Evolutionary conservation across 768 basidiomycete genomes (phyloP).

Genomic region (Boletus subcaerulescens): DNA sequence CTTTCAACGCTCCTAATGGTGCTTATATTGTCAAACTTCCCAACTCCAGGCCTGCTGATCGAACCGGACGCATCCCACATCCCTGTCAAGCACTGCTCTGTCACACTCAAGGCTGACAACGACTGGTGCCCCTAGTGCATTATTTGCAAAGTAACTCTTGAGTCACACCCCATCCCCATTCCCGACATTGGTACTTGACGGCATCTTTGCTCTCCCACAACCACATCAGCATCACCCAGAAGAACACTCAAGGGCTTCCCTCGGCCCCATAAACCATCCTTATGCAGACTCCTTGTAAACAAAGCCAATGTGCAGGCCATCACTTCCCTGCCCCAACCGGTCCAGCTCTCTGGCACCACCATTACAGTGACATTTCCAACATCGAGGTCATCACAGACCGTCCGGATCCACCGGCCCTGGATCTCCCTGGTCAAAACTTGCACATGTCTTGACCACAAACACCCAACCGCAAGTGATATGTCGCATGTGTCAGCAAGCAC

Average conservation of each 20-base stretch:
- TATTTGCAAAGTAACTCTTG: neutral
- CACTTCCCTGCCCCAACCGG: neutral
- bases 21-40: too few relatives aligned
- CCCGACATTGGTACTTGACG: conserved; percentile 19
- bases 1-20: too few relatives aligned
- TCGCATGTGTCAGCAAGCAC: neutral
- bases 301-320: neutral
- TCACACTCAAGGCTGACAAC: neutral
- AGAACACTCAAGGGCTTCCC: neutral
- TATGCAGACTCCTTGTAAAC: neutral
- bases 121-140: neutral
- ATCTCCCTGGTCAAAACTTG: conserved; percentile 23
- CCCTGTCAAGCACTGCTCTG: neutral
- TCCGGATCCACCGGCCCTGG: neutral
- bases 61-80: too few relatives aligned
- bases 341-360: too few relatives aligned
- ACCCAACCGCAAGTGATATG: neutral
- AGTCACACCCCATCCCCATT: conserved; percentile 5
- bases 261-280: neutral
- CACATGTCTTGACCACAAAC: conserved; percentile 12
- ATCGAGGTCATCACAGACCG: neutral
- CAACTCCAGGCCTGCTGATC: too few relatives aligned
- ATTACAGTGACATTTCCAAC: neutral
- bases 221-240: neutral
- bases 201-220: conserved; percentile 18